These are phyloP conservation scores for Triadica sebifera DNA, from an alignment of 345 rosid genomes.

Conservation along the genomic window DNA sequence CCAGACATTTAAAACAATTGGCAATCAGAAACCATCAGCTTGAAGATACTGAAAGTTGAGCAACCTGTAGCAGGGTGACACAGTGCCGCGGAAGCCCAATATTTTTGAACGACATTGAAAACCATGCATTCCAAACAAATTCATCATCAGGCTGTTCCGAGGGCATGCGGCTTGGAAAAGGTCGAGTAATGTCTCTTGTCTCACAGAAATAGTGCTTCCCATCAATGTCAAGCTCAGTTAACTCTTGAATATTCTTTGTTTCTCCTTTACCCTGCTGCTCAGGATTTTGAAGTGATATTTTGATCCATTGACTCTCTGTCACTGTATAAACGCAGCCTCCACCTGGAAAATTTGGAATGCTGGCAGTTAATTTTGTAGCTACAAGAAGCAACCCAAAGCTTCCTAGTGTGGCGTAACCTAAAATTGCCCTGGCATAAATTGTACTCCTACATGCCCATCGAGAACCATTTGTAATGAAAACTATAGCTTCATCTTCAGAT, in stretches of 20 bases:
- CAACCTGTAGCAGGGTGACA: conserved; percentile 89
- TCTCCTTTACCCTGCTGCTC: conserved; percentile 89
- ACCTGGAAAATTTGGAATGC: conserved; percentile 79
- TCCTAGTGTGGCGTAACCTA: conserved; percentile 89
- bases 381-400: conserved; percentile 76
- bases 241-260: conserved; percentile 74
- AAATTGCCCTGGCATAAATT: conserved; percentile 59
- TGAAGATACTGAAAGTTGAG: conserved; percentile 31
- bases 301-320: conserved; percentile 83
- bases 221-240: conserved; percentile 85
- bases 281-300: conserved; percentile 72
- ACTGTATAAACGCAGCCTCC: conserved; percentile 91
- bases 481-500: conserved; percentile 78
- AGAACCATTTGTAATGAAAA: conserved; percentile 65
- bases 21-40: conserved; percentile 22
- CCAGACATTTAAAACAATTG: conserved; percentile 7
- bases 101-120: conserved; percentile 65
- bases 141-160: conserved; percentile 76
- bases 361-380: conserved; percentile 70
- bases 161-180: conserved; percentile 82
- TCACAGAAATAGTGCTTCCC: conserved; percentile 95
- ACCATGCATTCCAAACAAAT: conserved; percentile 95
- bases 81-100: conserved; percentile 69
- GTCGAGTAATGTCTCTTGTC: conserved; percentile 80
- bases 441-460: conserved; percentile 48